Conservation (phyloP, 2,329 filamentous ascomycete genomes). For the Aaosphaeria arxii region DNA sequence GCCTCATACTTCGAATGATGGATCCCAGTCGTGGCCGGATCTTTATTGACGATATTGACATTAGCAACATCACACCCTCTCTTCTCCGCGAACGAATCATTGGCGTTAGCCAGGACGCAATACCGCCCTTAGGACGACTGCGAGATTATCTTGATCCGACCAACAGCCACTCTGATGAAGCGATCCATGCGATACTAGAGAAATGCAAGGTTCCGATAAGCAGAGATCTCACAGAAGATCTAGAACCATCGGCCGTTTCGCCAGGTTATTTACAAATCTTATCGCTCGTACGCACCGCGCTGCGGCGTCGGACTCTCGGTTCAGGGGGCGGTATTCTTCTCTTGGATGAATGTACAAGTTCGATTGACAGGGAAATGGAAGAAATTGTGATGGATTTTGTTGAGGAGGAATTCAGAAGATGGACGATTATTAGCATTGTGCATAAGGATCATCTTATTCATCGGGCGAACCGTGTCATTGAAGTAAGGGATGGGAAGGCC, state of each 20-base stretch:
- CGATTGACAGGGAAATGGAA: constrained; percentile 56
- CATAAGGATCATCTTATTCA: too few relatives aligned
- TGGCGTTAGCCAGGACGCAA: constrained; percentile 49
- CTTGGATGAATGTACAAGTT: constrained; percentile 24
- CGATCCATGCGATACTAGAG: constrained; percentile 46
- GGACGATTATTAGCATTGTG: constrained; percentile 10
- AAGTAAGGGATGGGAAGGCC: too few relatives aligned
- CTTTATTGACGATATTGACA: constrained; percentile 43
- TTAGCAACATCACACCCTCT: constrained; percentile 27
- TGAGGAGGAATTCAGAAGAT: constrained; percentile 45
- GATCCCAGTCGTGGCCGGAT: constrained; percentile 39
- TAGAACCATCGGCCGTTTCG: constrained; percentile 44
- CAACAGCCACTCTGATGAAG: too few relatives aligned
- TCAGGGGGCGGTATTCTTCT: constrained; percentile 13
- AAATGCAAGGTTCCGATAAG: constrained; percentile 31
- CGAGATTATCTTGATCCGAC: constrained; percentile 6
- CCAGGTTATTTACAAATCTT: constrained; percentile 61
- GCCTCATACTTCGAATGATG: constrained; percentile 40
- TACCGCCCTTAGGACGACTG: constrained; percentile 40
- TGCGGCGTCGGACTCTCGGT: constrained; percentile 22
- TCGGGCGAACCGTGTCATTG: too few relatives aligned
- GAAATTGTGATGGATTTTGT: constrained; percentile 55
- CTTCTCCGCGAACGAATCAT: constrained; percentile 38
- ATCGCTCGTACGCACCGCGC: constrained; percentile 56
- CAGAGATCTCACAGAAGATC: constrained; percentile 31